Base-by-base conservation (phyloP, 2,329 filamentous ascomycete species). In the Alternaria longipes region DNA sequence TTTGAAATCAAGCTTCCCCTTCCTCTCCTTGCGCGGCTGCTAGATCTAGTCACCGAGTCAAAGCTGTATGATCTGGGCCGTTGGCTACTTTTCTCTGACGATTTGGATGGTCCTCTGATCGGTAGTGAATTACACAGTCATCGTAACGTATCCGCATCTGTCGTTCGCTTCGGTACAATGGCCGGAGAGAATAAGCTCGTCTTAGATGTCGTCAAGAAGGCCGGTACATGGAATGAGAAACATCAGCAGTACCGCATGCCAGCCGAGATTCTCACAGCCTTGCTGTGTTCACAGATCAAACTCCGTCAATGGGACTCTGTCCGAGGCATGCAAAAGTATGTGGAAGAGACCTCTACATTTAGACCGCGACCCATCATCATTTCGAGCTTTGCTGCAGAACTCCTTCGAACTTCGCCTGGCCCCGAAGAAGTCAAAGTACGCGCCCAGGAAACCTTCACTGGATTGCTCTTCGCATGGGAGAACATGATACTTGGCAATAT, bases 61-160 rank as follows among this genome's bases (percentile, higher is more conserved):
- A 79, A 80, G 52, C 73, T 80, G 8, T 84, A 81, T 60, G 80
- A 82, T 16, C 78, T 88, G 54, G 86, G 84, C 4, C 78, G 81
- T 32, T 87, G 83, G 82, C 74, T 89, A 12, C 74, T 89, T 1
- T 81, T 83, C 56, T 83, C 82, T 0, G 68, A 81, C 9, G 85
- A 86, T 63, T 64, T 85, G 14, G 85, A 87, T 65, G 85, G 84
- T 0, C 84, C 85, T n/a, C 62, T 84, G 3, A 85, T 89, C 24
- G 74, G 81, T 22, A 66, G 71, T 12, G 68, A 71, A 20, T 64
- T 81, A 26, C 87, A 86, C 65, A 69, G 69, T 3, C 75, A 86
- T 62, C 81, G 81, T 30, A 76, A 77, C 49, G 75, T 89, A 24
- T 80, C 83, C 3, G 82, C 86, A 12, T 81, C 85, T 1, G 76